These are phyloP conservation scores for Leccinum aurantiacum DNA, from an alignment of 768 basidiomycete species.

Conservation along the genomic window DNA sequence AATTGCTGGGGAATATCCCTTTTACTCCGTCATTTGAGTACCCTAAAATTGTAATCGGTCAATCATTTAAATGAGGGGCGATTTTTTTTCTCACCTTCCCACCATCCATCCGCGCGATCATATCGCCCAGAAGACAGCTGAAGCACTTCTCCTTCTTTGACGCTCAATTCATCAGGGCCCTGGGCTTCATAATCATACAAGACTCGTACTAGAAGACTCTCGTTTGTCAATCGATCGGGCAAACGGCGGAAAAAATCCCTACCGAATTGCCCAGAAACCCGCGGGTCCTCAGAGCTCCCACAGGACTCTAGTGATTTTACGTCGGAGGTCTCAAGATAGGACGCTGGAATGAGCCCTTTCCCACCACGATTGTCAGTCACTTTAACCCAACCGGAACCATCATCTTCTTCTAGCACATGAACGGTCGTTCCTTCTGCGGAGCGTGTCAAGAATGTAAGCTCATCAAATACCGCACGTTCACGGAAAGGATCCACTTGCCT, in stretches of 20 bases:
- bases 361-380: constrained; percentile 56
- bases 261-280: constrained; percentile 53
- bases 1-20: constrained; percentile 88
- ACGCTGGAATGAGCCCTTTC: constrained; percentile 81
- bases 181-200: constrained; percentile 76
- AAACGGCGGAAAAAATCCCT: constrained; percentile 21
- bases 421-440: constrained; percentile 61
- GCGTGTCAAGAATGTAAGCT: constrained; percentile 14
- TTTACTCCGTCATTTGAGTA: constrained; percentile 57
- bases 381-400: constrained; percentile 87
- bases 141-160: constrained; percentile 60
- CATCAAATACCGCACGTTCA: constrained; percentile 7
- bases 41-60: constrained; percentile 44
- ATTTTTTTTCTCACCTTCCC: constrained; percentile 61
- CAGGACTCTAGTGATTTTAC: constrained; percentile 20
- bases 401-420: constrained; percentile 73
- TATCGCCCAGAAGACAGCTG: constrained; percentile 61
- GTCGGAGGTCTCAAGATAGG: constrained; percentile 57
- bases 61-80: constrained; percentile 23
- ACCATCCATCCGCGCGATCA: constrained; percentile 80
- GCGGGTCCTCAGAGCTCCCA: constrained; percentile 20
- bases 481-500: constrained; percentile 41
- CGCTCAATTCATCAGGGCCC: constrained; percentile 66
- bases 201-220: constrained; percentile 59
- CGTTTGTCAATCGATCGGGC: constrained; percentile 5